These are phyloP conservation scores for Haplosporangium gracile DNA, from an alignment of 192 early-diverging fungal genomes.

Conservation along the genomic window DNA sequence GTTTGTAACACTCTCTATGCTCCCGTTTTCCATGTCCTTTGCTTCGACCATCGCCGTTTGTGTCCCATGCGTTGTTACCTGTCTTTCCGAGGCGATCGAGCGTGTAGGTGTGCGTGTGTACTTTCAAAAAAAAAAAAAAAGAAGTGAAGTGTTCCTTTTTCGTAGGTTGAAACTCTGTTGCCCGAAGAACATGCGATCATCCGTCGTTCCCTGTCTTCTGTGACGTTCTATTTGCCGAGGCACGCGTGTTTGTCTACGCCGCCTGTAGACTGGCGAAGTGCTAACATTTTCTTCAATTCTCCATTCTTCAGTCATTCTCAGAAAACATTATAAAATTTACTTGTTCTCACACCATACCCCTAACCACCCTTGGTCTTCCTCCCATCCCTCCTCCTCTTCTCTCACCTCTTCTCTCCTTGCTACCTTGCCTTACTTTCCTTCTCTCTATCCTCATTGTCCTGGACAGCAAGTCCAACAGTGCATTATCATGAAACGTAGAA, in stretches of 20 bases:
- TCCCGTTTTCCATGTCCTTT: not conserved
- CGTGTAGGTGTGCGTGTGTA: not conserved
- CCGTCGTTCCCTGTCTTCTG: not conserved
- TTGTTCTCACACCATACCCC: too few relatives aligned
- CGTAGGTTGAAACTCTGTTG: not conserved
- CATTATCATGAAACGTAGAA: not conserved
- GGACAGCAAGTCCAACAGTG: not conserved
- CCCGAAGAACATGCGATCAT: constrained; percentile 10
- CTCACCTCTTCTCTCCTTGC: not conserved
- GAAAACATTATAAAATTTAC: too few relatives aligned
- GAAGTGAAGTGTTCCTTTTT: not conserved
- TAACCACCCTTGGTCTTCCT: too few relatives aligned
- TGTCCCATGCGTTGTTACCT: not conserved
- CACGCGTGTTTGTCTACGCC: too few relatives aligned
- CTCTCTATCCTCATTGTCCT: not conserved
- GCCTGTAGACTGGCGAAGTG: too few relatives aligned
- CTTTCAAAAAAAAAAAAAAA: not conserved
- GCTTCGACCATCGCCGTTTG: not conserved
- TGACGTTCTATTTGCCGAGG: not conserved
- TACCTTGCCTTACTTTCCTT: not conserved
- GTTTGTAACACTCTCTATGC: not conserved
- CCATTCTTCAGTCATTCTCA: too few relatives aligned
- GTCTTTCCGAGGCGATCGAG: constrained; percentile 5
- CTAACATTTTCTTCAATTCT: too few relatives aligned
- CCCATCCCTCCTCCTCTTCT: not conserved